phyloP scores from a whole-genome alignment of 495 filamentous ascomycete species.

The Lepraria neglecta region DNA sequence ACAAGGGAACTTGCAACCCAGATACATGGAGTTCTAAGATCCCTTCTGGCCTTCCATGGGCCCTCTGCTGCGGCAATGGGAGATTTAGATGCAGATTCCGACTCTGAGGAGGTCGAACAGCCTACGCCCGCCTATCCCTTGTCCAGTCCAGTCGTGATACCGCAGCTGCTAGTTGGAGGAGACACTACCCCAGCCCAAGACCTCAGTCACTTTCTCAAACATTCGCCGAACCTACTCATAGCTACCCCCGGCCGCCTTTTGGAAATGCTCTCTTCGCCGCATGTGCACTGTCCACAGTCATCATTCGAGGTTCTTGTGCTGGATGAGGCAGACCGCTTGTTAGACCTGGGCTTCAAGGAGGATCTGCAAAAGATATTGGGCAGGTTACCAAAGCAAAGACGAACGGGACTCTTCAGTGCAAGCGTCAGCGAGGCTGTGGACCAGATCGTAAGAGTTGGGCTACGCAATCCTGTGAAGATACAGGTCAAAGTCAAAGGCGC shows the following conservation, averaged over 20 bases:
- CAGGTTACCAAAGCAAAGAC: constrained; percentile 81
- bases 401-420: constrained; percentile 91
- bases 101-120: constrained; percentile 42
- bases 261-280: constrained; percentile 81
- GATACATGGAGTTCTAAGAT: constrained; percentile 75
- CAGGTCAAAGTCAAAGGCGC: constrained; percentile 83
- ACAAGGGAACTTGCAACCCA: constrained; percentile 90
- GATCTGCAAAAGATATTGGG: constrained; percentile 79
- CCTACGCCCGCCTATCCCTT: constrained; percentile 47
- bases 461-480: constrained; percentile 91
- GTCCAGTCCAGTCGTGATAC: constrained; percentile 55
- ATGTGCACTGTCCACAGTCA: constrained; percentile 82
- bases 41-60: constrained; percentile 73
- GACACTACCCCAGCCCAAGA: constrained; percentile 78
- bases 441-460: constrained; percentile 82
- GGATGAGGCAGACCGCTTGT: constrained; percentile 86
- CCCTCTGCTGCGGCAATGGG: constrained; percentile 62
- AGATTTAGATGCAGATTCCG: constrained; percentile 35
- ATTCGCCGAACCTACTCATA: constrained; percentile 79
- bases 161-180: constrained; percentile 87
- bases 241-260: constrained; percentile 83
- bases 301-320: constrained; percentile 86
- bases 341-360: constrained; percentile 94
- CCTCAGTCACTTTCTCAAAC: constrained; percentile 68
- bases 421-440: constrained; percentile 87